A percentile compares a stretch with the other conserved stretches of the same genome.
Evolutionary conservation across 441 rosid species (phyloP).

Genomic region (Populus trichocarpa): DNA sequence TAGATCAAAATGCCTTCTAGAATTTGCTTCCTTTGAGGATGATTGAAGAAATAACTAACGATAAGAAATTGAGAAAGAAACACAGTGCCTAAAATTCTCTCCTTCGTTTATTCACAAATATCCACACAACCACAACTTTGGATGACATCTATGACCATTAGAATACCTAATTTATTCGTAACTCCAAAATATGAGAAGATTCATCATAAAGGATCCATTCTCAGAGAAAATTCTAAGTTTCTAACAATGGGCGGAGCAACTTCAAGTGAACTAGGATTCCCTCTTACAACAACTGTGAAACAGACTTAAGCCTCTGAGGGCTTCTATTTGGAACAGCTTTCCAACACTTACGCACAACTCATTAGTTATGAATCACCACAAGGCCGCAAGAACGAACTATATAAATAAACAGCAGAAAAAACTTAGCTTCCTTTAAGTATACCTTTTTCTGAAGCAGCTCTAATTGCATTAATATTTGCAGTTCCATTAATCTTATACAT

Average conservation of each 20-base stretch:
- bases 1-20: not conserved
- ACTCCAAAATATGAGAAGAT: not conserved
- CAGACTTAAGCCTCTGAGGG: not conserved
- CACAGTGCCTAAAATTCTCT: not conserved
- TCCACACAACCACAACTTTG: not conserved
- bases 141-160: not conserved
- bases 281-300: not conserved
- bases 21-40: not conserved
- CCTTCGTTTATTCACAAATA: not conserved
- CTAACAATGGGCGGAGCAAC: not conserved
- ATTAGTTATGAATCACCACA: not conserved
- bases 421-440: not conserved
- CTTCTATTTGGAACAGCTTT: not conserved
- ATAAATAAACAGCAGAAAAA: not conserved
- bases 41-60: not conserved
- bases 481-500: slow-evolving; percentile 98
- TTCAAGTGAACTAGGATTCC: not conserved
- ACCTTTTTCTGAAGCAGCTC: slow-evolving; percentile 94
- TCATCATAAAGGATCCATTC: not conserved
- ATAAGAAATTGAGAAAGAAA: not conserved
- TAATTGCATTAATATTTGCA: slow-evolving; percentile 88
- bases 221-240: not conserved
- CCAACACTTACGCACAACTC: not conserved
- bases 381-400: not conserved
- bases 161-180: not conserved